Base-by-base conservation (phyloP, 139 green algal species). In the Auxenochlorella protothecoides region DNA sequence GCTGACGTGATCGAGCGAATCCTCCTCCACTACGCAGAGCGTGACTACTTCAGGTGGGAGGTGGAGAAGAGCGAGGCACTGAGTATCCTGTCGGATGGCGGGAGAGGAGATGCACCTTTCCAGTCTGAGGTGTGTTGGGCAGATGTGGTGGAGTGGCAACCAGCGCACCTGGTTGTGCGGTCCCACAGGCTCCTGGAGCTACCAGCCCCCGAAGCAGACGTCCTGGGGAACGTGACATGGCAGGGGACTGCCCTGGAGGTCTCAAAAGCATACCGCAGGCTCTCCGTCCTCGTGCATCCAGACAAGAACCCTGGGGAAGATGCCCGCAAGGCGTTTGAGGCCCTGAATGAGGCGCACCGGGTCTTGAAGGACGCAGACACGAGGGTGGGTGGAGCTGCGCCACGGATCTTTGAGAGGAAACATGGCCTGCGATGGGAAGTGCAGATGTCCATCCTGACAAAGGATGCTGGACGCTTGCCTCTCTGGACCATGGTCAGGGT, bases 241-340 rank as follows among this genome's bases (percentile, higher is more conserved):
- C 14, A 51, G 4, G 82, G 84, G 59, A 85, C 71, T 2, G n/a
- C 79, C 6, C 65, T 60, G 14, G 84, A 92, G 8, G 81, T 93
- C 9, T 88, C 79, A 14, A 81, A 78, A 51, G 87, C 88, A 0
- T 93, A 91, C 70, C 71, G 88, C 53, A 84, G 81, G 70, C 76
- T 93, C 54, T 92, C 87, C 11, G 71, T 92, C 3, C 77, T 89
- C 51, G 88, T 93, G 68, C 88, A 93, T 53, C 88, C 88, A 2
- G 88, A 93, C 72, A 93, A 92, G 68, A 86, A 89, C 70, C 83
- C 81, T 5, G 84, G 85, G 2, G 76, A 85, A 7, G 84, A 86
- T 53, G 83, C 82, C 3, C 73, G 80, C 5, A 64, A 69, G 44
- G 82, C 82, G 14, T 92, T 92, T 74, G 87, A 92, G 69, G 79